These are phyloP conservation scores for Diplodia corticola DNA, from an alignment of 2,329 filamentous ascomycete genomes.

Conservation along the genomic window DNA sequence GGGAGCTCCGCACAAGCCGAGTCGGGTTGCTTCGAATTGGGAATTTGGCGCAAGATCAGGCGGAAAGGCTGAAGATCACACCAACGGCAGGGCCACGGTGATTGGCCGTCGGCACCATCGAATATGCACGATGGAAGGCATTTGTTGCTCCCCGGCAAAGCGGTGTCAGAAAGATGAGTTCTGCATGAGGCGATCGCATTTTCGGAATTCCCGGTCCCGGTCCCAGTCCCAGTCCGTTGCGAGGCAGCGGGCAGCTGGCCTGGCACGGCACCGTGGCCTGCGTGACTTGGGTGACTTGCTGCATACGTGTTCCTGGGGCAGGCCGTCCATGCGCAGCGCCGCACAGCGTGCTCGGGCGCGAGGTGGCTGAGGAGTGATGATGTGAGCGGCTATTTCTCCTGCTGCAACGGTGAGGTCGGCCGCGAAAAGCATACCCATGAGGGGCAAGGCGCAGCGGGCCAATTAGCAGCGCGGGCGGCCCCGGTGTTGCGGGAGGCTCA, in stretches of 20 bases:
- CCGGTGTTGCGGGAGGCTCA: conserved; percentile 14
- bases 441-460: neutral
- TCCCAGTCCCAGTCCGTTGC: neutral
- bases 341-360: neutral
- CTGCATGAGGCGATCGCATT: conserved; percentile 3
- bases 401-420: neutral
- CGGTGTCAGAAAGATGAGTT: conserved; percentile 13
- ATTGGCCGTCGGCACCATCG: neutral
- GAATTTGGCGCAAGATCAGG: neutral
- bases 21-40: neutral
- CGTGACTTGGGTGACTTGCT: neutral
- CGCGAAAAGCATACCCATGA: neutral
- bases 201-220: neutral
- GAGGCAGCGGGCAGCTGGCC: neutral
- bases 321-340: neutral
- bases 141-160: neutral
- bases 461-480: conserved; percentile 2
- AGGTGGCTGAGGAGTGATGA: neutral
- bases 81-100: neutral
- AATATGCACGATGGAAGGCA: neutral
- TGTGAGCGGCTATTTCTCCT: neutral
- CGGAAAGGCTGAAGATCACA: neutral
- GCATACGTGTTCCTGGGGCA: neutral
- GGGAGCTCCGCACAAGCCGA: neutral
- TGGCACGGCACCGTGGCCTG: too few species aligned